Conservation (phyloP, 192 early-diverging fungal species). For the Coemansia sp. region DNA sequence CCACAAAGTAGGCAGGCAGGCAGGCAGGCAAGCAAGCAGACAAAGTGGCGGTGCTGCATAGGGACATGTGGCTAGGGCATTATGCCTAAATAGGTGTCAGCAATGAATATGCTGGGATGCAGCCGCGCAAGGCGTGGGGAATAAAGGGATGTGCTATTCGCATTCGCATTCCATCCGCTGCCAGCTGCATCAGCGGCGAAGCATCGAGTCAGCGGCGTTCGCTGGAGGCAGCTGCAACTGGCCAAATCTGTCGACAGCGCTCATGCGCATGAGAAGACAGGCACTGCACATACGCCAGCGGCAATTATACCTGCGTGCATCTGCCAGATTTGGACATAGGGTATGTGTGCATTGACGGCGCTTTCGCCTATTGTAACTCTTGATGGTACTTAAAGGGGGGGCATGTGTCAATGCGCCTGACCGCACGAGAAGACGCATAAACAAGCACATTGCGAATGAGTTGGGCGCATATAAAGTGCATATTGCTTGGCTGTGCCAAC, state of each 20-base stretch:
- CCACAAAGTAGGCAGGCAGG: neutral
- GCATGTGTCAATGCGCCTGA: neutral
- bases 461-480: constrained; percentile 1
- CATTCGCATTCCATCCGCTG: neutral
- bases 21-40: neutral
- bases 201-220: too few relatives aligned
- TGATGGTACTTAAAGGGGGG: neutral
- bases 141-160: neutral
- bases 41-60: constrained; percentile 1
- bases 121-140: too few relatives aligned
- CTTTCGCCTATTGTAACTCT: constrained; percentile 4
- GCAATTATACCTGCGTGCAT: neutral
- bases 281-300: neutral
- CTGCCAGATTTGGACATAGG: constrained; percentile 5
- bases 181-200: neutral
- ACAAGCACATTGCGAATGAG: neutral
- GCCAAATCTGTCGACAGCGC: too few relatives aligned
- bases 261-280: neutral
- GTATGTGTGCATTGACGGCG: too few relatives aligned
- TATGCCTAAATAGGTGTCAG: constrained; percentile 43
- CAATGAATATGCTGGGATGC: constrained; percentile 7
- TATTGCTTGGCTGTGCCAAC: neutral
- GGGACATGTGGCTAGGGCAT: constrained; percentile 16
- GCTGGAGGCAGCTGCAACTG: too few relatives aligned
- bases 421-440: neutral